Percentiles rank a stretch among this genome's conserved stretches.
phyloP scores from a whole-genome alignment of 1,139 yeast genomes.

The Blastobotrys malaysiensis region DNA sequence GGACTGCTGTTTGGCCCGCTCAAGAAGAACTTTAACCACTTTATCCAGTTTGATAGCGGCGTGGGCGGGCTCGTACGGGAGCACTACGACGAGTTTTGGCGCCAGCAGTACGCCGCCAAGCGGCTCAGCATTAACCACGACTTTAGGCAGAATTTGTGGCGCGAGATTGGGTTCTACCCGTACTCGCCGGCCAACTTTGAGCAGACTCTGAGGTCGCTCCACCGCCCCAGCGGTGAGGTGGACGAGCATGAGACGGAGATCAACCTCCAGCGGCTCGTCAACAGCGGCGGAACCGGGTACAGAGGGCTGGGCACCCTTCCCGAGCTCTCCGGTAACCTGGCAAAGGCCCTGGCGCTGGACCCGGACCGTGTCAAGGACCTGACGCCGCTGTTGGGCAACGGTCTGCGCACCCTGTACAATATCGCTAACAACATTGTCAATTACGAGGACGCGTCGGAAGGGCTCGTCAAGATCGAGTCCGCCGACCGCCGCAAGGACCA shows the following conservation, averaged over 20 bases:
- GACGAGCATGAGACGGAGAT: not conserved
- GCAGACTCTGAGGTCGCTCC: not conserved
- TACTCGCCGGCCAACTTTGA: not conserved
- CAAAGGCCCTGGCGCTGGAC: not conserved
- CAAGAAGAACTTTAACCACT: not conserved
- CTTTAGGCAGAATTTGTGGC: not conserved
- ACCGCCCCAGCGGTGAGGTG: not conserved
- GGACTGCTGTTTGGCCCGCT: not conserved
- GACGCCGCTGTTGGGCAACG: not conserved
- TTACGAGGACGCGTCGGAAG: not conserved
- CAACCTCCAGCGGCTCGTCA: not conserved
- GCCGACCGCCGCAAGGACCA: not conserved
- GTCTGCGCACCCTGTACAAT: not conserved
- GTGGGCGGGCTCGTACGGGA: not conserved
- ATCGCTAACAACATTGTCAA: not conserved
- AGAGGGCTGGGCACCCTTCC: not conserved
- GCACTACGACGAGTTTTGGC: not conserved
- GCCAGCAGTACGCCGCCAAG: not conserved
- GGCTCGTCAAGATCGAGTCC: not conserved
- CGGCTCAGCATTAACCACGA: not conserved
- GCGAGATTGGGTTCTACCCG: not conserved
- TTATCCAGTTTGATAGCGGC: not conserved
- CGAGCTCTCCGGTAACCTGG: not conserved
- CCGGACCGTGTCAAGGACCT: not conserved
- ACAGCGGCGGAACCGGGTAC: not conserved